These are phyloP conservation scores for Xylaria venustula DNA, from an alignment of 495 filamentous ascomycete species.

Conservation along the genomic window DNA sequence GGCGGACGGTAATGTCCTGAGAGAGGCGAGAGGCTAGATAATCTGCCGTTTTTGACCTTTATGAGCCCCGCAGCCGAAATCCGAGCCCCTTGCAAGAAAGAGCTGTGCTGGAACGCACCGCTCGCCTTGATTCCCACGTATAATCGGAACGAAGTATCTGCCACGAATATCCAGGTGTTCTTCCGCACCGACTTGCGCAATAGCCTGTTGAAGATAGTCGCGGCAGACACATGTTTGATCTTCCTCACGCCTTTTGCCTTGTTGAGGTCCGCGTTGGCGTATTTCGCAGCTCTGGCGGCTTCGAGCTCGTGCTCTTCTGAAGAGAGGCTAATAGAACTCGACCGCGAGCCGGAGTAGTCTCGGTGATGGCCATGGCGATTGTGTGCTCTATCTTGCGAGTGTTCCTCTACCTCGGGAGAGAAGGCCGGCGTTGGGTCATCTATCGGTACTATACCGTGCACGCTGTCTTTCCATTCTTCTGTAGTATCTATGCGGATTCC, in stretches of 20 bases:
- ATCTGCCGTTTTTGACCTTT: conserved; percentile 74
- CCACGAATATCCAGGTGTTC: conserved; percentile 89
- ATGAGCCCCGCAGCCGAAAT: conserved; percentile 84
- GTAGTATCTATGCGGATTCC: conserved; percentile 71
- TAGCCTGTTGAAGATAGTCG: conserved; percentile 68
- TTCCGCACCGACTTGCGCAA: conserved; percentile 68
- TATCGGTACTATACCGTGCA: conserved; percentile 69
- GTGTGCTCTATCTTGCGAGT: conserved; percentile 17
- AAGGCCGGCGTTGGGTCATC: conserved; percentile 60
- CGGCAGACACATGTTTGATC: conserved; percentile 63
- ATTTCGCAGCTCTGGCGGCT: conserved; percentile 45
- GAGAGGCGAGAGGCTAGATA: conserved; percentile 56
- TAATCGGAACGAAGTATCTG: conserved; percentile 80
- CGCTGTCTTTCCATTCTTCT: conserved; percentile 71
- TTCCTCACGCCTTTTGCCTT: conserved; percentile 60
- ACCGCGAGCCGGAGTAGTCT: conserved; percentile 5
- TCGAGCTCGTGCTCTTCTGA: conserved; percentile 29
- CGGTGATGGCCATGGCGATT: conserved; percentile 17
- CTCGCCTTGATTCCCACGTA: conserved; percentile 90
- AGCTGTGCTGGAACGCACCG: conserved; percentile 87
- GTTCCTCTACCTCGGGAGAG: conserved; percentile 22
- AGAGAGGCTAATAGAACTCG: conserved; percentile 9
- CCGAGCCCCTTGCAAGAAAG: conserved; percentile 78
- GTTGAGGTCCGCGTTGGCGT: conserved; percentile 54
- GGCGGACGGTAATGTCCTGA: conserved; percentile 89